phyloP scores from a whole-genome alignment of 1,139 yeast species.

The Magnusiomyces ingens region DNA sequence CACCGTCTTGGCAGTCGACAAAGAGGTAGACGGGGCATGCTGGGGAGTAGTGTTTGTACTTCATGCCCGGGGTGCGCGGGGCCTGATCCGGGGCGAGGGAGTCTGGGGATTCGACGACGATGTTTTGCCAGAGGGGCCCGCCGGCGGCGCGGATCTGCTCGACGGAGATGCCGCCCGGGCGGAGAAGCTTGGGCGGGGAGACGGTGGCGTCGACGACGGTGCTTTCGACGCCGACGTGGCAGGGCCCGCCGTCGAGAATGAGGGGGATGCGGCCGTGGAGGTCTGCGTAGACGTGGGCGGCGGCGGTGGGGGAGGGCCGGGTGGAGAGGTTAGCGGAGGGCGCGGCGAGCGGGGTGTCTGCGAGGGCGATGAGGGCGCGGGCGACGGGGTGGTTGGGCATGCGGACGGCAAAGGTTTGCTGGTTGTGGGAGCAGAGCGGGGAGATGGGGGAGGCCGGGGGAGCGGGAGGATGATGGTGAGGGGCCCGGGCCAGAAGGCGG shows the following conservation, averaged over 20 bases:
- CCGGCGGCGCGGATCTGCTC: slow-evolving; percentile 64
- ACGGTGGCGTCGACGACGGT: slow-evolving; percentile 89
- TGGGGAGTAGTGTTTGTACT: slow-evolving; percentile 92
- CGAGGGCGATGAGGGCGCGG: slow-evolving; percentile 77
- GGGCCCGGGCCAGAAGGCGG: slow-evolving; percentile 93
- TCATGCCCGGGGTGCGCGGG: slow-evolving; percentile 96
- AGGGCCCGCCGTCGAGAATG: slow-evolving; percentile 84
- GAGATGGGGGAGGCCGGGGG: slow-evolving; percentile 49
- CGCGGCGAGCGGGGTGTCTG: slow-evolving; percentile 90
- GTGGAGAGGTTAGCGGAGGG: slow-evolving; percentile 98
- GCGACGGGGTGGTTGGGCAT: slow-evolving; percentile 86
- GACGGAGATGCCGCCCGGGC: slow-evolving; percentile 90
- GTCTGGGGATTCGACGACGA: slow-evolving; percentile 51
- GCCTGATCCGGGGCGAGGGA: slow-evolving; percentile 43
- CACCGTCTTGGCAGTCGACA: slow-evolving; percentile 45
- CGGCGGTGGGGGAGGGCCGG: slow-evolving; percentile 85
- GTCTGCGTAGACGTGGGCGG: slow-evolving; percentile 78
- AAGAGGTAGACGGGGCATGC: slow-evolving; percentile 75
- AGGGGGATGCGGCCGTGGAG: slow-evolving; percentile 73
- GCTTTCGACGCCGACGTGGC: slow-evolving; percentile 88
- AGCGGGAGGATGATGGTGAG: slow-evolving; percentile 78
- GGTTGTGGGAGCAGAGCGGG: slow-evolving; percentile 72
- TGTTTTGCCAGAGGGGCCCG: slow-evolving; percentile 57
- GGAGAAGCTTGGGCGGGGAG: slow-evolving; percentile 73
- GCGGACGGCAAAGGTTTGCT: slow-evolving; percentile 84